A percentile compares a stretch with the other conserved stretches of the same genome.
Conservation (phyloP, 1,139 yeast genomes). For the Kluyveromyces sp. region DNA sequence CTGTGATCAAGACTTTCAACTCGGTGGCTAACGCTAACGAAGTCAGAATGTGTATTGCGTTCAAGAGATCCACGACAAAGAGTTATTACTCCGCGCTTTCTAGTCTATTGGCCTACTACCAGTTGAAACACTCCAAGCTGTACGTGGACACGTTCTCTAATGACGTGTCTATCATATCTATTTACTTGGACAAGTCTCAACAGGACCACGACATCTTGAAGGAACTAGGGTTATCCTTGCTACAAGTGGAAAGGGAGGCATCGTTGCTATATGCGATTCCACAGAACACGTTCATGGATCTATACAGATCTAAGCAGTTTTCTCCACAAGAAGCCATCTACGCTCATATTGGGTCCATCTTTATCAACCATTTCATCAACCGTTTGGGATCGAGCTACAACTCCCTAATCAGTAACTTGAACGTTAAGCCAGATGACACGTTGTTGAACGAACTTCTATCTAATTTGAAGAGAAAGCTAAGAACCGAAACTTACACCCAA, state of each 20-base stretch:
- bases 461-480: constrained; percentile 78
- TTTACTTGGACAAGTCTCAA: constrained; percentile 56
- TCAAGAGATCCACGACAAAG: constrained; percentile 75
- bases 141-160: constrained; percentile 91
- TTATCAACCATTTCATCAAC: constrained; percentile 89
- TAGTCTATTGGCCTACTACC: constrained; percentile 84
- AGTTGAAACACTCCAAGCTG: constrained; percentile 77
- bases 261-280: constrained; percentile 89
- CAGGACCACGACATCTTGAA: constrained; percentile 32
- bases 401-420: constrained; percentile 39
- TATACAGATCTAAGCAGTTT: constrained; percentile 68
- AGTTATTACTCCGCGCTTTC: constrained; percentile 85
- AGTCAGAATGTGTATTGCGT: constrained; percentile 83
- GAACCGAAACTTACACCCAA: constrained; percentile 91
- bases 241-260: constrained; percentile 91
- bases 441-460: constrained; percentile 69
- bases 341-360: constrained; percentile 89
- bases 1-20: constrained; percentile 75
- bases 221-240: constrained; percentile 61
- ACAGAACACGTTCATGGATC: constrained; percentile 68
- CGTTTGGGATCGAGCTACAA: constrained; percentile 81
- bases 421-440: constrained; percentile 23
- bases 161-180: constrained; percentile 79
- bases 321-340: constrained; percentile 92
- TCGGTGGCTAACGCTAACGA: constrained; percentile 74